Percentiles rank a stretch among this genome's conserved stretches.
Conservation (phyloP, 2,329 filamentous ascomycete species). For the Fusarium sambucinum region DNA sequence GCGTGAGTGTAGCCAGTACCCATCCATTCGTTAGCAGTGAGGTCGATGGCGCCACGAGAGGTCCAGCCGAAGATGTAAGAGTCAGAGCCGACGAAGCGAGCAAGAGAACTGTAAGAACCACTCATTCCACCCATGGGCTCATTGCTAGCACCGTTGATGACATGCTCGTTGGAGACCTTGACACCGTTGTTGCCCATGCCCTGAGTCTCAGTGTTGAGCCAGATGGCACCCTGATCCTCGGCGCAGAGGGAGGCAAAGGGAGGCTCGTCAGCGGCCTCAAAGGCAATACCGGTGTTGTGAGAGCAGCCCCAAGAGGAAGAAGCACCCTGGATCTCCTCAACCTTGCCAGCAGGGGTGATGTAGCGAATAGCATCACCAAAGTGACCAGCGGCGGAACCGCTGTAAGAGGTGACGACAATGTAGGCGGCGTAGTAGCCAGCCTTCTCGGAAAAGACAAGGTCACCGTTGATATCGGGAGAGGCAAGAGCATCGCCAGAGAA, state of each 20-base stretch:
- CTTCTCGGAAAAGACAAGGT: constrained; percentile 69
- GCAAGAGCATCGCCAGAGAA: constrained; percentile 64
- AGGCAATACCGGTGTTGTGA: constrained; percentile 74
- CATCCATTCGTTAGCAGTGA: constrained; percentile 69
- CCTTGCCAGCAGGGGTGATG: constrained; percentile 61
- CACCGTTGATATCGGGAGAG: constrained; percentile 71
- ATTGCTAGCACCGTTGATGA: constrained; percentile 68
- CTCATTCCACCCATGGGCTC: constrained; percentile 73
- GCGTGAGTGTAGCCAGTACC: constrained; percentile 65
- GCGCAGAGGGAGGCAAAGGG: constrained; percentile 71
- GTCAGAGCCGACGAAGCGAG: constrained; percentile 63
- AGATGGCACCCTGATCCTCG: constrained; percentile 73
- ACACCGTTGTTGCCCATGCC: constrained; percentile 65
- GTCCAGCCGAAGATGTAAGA: constrained; percentile 73
- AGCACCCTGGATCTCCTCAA: constrained; percentile 65
- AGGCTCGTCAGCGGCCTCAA: constrained; percentile 68
- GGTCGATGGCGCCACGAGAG: constrained; percentile 68
- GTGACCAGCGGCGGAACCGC: constrained; percentile 65
- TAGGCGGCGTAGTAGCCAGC: constrained; percentile 71
- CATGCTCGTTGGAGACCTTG: constrained; percentile 73
- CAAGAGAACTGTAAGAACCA: constrained; percentile 70
- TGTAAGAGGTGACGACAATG: constrained; percentile 70
- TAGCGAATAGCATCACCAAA: constrained; percentile 66
- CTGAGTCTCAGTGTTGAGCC: constrained; percentile 71
- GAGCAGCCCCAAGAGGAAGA: constrained; percentile 71